Evolutionary conservation across 176 grass and related monocot species (phyloP).

Genomic region (bread wheat (Triticum aestivum)): IWGSC_CS_RefSeq_v2.1 NC_057799.1:530050120-530050619

Average conservation of each 20-base stretch:
- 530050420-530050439: neutral
- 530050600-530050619: slow-evolving; percentile 73
- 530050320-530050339: neutral
- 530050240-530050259: neutral
- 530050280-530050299: neutral
- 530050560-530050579: slow-evolving; percentile 36
- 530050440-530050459: neutral
- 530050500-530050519: slow-evolving; percentile 79
- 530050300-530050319: neutral
- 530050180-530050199: neutral
- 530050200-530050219: too few species aligned
- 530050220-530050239: neutral
- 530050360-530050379: neutral
- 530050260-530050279: neutral
- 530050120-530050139: neutral
- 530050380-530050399: neutral
- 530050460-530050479: slow-evolving; percentile 46
- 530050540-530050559: slow-evolving; percentile 62
- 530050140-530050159: neutral
- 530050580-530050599: slow-evolving; percentile 61
- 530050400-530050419: neutral
- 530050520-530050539: slow-evolving; percentile 71
- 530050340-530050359: neutral
- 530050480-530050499: slow-evolving; percentile 70
- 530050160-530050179: neutral